Conservation (phyloP, 306 rosid genomes). For the Citrullus amarus region DNA sequence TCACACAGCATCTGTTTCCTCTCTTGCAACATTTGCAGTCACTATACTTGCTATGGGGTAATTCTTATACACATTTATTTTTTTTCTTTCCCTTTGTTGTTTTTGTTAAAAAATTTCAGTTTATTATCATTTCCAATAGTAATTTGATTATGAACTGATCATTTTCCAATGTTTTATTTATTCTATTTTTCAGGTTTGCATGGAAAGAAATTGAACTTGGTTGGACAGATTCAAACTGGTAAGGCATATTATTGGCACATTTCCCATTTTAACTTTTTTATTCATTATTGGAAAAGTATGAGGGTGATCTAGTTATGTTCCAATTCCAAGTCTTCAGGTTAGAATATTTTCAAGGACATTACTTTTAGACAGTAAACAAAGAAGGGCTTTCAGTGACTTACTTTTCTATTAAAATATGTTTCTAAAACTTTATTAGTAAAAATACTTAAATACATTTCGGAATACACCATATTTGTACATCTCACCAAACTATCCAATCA, state of each 20-base stretch:
- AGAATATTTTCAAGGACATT: not conserved
- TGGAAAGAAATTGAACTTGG: constrained; percentile 84
- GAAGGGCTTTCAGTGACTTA: not conserved
- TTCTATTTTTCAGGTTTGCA: constrained; percentile 50
- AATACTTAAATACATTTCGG: no score
- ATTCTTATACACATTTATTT: not conserved
- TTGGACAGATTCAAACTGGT: constrained; percentile 68
- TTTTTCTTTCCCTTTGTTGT: not conserved
- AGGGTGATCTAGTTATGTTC: not conserved
- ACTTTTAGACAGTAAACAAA: not conserved
- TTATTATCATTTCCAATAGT: not conserved
- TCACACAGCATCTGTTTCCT: constrained; percentile 60
- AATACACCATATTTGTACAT: no score
- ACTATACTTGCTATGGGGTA: constrained; percentile 92
- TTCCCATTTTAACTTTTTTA: not conserved
- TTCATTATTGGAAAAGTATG: not conserved
- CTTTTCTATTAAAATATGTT: not conserved
- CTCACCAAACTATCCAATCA: no score
- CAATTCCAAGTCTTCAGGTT: not conserved
- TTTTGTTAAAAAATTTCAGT: not conserved
- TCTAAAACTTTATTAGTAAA: not conserved
- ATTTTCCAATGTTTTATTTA: not conserved
- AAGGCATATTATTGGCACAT: constrained; percentile 9
- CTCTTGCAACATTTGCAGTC: constrained; percentile 50
- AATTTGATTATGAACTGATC: not conserved